Evolutionary conservation across 768 basidiomycete genomes (phyloP).

Genomic region (Pleurotus djamor): DNA sequence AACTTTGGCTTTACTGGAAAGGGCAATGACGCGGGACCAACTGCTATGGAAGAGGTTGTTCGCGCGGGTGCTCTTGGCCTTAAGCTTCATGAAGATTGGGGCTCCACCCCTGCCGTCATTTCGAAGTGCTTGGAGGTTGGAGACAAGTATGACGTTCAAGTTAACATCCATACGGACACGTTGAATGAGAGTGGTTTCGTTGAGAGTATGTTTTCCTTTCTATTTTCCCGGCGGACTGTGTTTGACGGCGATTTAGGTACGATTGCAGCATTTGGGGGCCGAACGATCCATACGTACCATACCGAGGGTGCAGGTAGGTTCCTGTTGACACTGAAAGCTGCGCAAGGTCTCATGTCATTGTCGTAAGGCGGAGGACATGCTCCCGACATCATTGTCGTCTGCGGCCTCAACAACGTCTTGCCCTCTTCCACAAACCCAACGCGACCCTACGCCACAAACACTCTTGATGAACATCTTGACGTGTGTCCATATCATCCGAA

Average conservation of each 20-base stretch:
- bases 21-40: conserved; percentile 84
- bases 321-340: neutral
- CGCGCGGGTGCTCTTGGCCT: conserved; percentile 84
- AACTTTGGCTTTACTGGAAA: conserved; percentile 97
- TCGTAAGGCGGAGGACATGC: conserved; percentile 86
- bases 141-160: conserved; percentile 93
- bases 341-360: neutral
- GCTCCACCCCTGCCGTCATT: conserved; percentile 83
- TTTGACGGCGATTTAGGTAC: conserved; percentile 45
- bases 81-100: conserved; percentile 99
- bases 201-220: conserved; percentile 61
- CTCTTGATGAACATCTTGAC: conserved; percentile 95
- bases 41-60: conserved; percentile 77
- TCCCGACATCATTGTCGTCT: conserved; percentile 98
- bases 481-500: conserved; percentile 40
- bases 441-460: conserved; percentile 87
- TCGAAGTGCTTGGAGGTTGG: conserved; percentile 73
- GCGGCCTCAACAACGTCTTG: conserved; percentile 83
- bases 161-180: conserved; percentile 97
- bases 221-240: neutral
- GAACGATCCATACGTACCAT: conserved; percentile 97
- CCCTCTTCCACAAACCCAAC: conserved; percentile 98
- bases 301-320: conserved; percentile 85
- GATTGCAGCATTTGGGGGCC: conserved; percentile 82
- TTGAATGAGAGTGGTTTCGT: conserved; percentile 98